phyloP scores from a whole-genome alignment of 495 filamentous ascomycete species.

The Penicillium malachiteum region DNA sequence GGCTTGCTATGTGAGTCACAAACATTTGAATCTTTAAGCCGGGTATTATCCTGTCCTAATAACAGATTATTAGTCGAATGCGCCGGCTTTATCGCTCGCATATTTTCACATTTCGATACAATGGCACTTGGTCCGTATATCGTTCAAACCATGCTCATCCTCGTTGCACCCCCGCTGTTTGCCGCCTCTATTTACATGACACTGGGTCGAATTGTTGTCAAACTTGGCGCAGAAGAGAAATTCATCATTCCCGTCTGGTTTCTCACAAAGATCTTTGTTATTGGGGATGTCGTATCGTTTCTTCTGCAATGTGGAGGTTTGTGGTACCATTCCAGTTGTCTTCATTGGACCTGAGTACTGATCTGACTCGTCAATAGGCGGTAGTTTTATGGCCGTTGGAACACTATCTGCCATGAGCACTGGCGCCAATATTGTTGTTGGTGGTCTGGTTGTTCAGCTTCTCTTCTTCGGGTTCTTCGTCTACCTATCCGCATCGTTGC shows the following conservation, averaged over 20 bases:
- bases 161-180: slow-evolving; percentile 40
- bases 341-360: not conserved
- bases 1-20: slow-evolving; percentile 21
- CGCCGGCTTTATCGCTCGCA: slow-evolving; percentile 23
- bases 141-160: slow-evolving; percentile 33
- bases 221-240: slow-evolving; percentile 36
- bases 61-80: slow-evolving; percentile 18
- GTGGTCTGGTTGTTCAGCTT: slow-evolving; percentile 40
- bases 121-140: slow-evolving; percentile 27
- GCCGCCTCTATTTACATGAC: slow-evolving; percentile 59
- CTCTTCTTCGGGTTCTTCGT: slow-evolving; percentile 46
- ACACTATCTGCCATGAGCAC: slow-evolving; percentile 17
- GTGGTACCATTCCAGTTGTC: not conserved
- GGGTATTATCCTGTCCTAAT: not conserved
- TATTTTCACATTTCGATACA: slow-evolving; percentile 22
- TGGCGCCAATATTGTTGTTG: slow-evolving; percentile 38
- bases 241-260: slow-evolving; percentile 17
- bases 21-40: slow-evolving; percentile 5
- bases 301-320: slow-evolving; percentile 23
- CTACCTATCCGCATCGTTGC: slow-evolving; percentile 31
- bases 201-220: slow-evolving; percentile 47
- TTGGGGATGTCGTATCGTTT: slow-evolving; percentile 29
- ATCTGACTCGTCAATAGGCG: slow-evolving; percentile 14
- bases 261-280: slow-evolving; percentile 29
- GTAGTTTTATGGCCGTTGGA: slow-evolving; percentile 26